phyloP scores from a whole-genome alignment of 148 eudicot genomes.

The Rhododendron ferrugineum region DNA sequence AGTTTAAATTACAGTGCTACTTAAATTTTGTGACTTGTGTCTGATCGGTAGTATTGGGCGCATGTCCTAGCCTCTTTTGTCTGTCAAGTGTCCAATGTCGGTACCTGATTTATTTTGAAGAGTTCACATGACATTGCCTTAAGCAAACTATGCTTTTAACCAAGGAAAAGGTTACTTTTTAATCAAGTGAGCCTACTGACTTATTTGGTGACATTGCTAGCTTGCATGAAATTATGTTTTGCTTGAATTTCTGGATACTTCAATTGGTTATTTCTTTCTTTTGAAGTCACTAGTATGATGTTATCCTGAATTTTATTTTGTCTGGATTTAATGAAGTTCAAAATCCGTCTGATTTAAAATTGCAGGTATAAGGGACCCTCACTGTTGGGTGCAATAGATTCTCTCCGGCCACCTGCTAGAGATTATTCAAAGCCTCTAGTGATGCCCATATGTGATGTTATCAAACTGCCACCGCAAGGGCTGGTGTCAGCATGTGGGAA shows the following conservation, averaged over 20 bases:
- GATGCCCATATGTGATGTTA: conserved; percentile 90
- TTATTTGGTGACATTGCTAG: background rate
- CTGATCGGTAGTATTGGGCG: background rate
- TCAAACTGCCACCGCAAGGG: conserved; percentile 65
- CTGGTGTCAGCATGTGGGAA: conserved; percentile 84
- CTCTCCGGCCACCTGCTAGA: conserved; percentile 65
- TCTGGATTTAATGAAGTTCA: background rate
- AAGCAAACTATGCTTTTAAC: background rate
- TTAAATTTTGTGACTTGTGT: background rate
- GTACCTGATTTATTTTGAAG: background rate
- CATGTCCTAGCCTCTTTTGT: background rate
- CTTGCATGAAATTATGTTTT: background rate
- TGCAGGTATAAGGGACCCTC: conserved; percentile 81
- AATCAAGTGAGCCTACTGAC: background rate
- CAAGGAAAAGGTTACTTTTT: background rate
- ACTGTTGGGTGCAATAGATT: conserved; percentile 76
- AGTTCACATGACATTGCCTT: background rate
- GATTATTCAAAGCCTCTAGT: conserved; percentile 75
- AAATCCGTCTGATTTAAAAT: background rate
- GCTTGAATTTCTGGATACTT: background rate
- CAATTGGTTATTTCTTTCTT: background rate
- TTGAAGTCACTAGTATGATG: background rate
- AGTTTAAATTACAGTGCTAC: background rate
- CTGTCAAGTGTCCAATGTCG: background rate
- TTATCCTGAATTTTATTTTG: background rate